These are phyloP conservation scores for Komagataella kurtzmanii DNA, from an alignment of 805 yeast species.

Conservation along the genomic window DNA sequence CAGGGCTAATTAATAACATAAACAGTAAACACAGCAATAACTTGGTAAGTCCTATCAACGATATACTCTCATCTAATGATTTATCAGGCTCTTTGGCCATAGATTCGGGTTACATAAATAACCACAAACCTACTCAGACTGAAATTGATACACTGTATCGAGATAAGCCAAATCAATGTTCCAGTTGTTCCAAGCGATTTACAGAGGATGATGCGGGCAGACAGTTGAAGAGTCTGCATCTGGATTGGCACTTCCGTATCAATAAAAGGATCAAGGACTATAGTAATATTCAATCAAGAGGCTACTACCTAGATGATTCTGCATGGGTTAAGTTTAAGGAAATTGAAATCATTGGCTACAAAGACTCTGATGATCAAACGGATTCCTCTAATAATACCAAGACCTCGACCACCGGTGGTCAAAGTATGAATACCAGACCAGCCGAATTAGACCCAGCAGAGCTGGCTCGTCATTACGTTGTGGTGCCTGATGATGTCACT, in stretches of 20 bases:
- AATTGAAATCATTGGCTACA: slow-evolving; percentile 36
- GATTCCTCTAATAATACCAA: slow-evolving; percentile 4
- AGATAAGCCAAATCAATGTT: slow-evolving; percentile 68
- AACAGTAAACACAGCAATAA: not conserved
- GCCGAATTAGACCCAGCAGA: slow-evolving; percentile 14
- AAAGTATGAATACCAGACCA: slow-evolving; percentile 2
- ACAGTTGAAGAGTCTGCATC: slow-evolving; percentile 44
- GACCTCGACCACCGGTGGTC: slow-evolving; percentile 2
- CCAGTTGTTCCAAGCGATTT: slow-evolving; percentile 83
- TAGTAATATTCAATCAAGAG: slow-evolving; percentile 49
- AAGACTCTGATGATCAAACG: slow-evolving; percentile 7
- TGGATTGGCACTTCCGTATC: slow-evolving; percentile 94
- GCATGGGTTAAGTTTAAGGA: slow-evolving; percentile 71
- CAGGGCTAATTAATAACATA: not conserved
- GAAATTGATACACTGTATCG: slow-evolving; percentile 33
- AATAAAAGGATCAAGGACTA: slow-evolving; percentile 58
- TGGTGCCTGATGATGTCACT: slow-evolving; percentile 50
- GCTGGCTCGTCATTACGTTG: slow-evolving; percentile 35
- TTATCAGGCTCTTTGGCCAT: slow-evolving; percentile 3
- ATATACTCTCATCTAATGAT: not conserved
- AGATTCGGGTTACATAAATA: slow-evolving; percentile 20
- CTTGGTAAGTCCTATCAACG: not conserved
- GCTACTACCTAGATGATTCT: slow-evolving; percentile 66
- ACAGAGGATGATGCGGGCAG: slow-evolving; percentile 43
- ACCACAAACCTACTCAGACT: slow-evolving; percentile 19